A percentile compares a stretch with the other conserved stretches of the same genome.
Conservation (phyloP, 495 filamentous ascomycete species). For the Penicillium steckii region DNA sequence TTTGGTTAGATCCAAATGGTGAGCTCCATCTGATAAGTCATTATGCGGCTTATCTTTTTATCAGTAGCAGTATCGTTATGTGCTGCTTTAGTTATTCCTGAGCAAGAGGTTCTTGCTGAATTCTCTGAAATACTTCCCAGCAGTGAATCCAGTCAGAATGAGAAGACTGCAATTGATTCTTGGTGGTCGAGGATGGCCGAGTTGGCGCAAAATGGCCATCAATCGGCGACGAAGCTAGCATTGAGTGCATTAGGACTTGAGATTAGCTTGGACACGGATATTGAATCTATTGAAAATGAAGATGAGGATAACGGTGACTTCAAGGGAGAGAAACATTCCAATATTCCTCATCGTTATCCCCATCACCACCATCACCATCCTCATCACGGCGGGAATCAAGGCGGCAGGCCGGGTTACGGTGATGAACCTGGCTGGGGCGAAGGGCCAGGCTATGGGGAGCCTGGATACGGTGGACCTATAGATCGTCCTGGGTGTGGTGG, state of each 20-base stretch:
- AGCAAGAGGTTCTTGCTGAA: conserved; percentile 44
- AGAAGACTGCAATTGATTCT: background rate
- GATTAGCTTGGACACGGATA: background rate
- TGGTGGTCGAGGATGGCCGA: conserved; percentile 1
- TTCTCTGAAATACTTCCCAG: conserved; percentile 3
- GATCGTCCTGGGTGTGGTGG: background rate
- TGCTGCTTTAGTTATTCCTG: conserved; percentile 60
- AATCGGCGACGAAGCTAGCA: background rate
- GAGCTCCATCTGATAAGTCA: conserved; percentile 3
- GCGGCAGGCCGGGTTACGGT: background rate
- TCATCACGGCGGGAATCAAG: conserved; percentile 22
- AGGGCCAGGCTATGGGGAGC: background rate
- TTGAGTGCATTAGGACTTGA: background rate
- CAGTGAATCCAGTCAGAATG: background rate
- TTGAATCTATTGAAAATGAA: background rate
- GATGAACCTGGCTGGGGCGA: background rate
- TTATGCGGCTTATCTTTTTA: conserved; percentile 50
- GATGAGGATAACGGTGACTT: conserved; percentile 23
- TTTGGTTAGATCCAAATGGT: background rate
- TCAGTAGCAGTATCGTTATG: conserved; percentile 53
- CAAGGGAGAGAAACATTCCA: conserved; percentile 13
- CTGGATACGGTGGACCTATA: too few species aligned
- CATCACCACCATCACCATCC: background rate
- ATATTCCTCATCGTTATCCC: background rate
- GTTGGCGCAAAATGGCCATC: background rate